Evolutionary conservation across 2,329 filamentous ascomycete genomes (phyloP).

Genomic region (Aspergillus phoenicis): DNA sequence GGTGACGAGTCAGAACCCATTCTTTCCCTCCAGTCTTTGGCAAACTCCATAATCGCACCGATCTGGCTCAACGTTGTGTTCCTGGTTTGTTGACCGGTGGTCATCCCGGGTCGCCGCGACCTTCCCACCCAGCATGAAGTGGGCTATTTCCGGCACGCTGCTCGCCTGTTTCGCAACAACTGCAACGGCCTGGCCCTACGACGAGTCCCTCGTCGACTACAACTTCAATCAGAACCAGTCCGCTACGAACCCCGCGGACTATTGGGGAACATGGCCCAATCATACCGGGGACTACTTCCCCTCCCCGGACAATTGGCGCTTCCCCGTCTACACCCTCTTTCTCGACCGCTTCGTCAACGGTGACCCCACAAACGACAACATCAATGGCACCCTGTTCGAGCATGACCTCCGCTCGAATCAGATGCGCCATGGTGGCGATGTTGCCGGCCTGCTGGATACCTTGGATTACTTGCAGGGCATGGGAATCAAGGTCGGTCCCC

Average conservation of each 20-base stretch:
- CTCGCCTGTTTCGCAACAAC: constrained; percentile 28
- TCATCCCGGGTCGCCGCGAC: neutral
- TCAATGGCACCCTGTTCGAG: constrained; percentile 62
- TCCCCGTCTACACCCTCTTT: constrained; percentile 67
- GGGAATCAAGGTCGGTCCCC: constrained; percentile 56
- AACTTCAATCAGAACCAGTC: constrained; percentile 63
- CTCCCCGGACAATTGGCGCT: constrained; percentile 64
- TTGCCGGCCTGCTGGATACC: constrained; percentile 59
- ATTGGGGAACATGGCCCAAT: constrained; percentile 58
- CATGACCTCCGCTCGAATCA: constrained; percentile 62
- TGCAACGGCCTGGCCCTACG: constrained; percentile 46
- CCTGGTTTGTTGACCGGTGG: neutral
- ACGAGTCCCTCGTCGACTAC: constrained; percentile 53
- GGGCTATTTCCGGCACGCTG: constrained; percentile 24
- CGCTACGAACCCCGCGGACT: constrained; percentile 58
- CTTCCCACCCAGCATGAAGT: constrained; percentile 28
- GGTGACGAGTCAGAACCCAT: neutral
- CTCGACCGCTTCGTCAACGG: constrained; percentile 66
- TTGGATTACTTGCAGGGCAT: constrained; percentile 66
- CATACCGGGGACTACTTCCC: constrained; percentile 49
- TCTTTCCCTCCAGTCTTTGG: neutral
- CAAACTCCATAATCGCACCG: too few relatives aligned
- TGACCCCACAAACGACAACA: constrained; percentile 64
- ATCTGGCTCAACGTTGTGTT: neutral
- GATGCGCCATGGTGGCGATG: constrained; percentile 64